phyloP scores from a whole-genome alignment of 2,329 filamentous ascomycete genomes.

The Xylaria sp. region DNA sequence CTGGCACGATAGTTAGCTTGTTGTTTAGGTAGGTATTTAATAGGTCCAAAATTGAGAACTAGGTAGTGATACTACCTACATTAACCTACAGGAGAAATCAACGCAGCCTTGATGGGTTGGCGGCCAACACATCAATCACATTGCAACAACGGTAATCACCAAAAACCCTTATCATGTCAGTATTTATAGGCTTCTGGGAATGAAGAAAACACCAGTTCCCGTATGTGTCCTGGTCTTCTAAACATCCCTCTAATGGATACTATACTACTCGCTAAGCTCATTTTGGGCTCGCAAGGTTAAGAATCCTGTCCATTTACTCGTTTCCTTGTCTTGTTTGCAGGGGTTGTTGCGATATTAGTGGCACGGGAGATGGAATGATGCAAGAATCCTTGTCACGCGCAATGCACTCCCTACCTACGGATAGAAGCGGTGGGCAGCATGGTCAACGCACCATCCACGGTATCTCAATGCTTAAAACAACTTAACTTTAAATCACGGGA shows the following conservation, averaged over 20 bases:
- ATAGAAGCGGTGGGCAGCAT: background rate
- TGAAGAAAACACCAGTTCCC: background rate
- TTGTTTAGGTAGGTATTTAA: background rate
- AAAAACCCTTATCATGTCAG: conserved; percentile 24
- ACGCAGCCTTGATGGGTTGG: conserved; percentile 15
- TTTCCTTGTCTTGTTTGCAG: conserved; percentile 17
- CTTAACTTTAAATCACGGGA: too few species aligned
- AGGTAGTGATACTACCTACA: background rate
- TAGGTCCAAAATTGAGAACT: background rate
- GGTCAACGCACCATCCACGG: background rate
- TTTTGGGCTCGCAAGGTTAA: conserved; percentile 21
- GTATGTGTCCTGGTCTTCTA: background rate
- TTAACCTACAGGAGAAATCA: background rate
- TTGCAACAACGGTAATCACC: conserved; percentile 20
- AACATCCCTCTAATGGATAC: background rate
- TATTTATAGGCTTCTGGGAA: conserved; percentile 5
- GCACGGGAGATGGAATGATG: conserved; percentile 40
- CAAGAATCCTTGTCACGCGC: conserved; percentile 31
- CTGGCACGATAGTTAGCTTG: conserved; percentile 4
- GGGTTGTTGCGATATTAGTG: conserved; percentile 29
- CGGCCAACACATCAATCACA: conserved; percentile 24
- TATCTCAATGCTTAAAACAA: background rate
- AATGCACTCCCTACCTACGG: background rate
- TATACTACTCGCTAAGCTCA: conserved; percentile 1
- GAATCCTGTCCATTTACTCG: conserved; percentile 27